Evolutionary conservation across 2,329 filamentous ascomycete species (phyloP), one percentile per base, ranked within the genome.

Genomic region (Colletotrichum phormii): DNA sequence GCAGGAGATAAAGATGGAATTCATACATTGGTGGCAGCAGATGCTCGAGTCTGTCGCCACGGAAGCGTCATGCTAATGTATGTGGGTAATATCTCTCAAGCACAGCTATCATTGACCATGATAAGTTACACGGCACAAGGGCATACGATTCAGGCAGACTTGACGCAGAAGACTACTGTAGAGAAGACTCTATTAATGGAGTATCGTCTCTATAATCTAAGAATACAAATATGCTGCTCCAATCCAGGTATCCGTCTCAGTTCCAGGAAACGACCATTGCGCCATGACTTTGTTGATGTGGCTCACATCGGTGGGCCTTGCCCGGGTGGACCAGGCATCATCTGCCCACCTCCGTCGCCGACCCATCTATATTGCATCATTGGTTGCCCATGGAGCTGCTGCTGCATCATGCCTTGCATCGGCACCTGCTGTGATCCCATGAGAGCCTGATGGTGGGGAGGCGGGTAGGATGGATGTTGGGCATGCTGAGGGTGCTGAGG

Each of bases 291-390:
- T n/a, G 18, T 49, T n/a, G 5, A n/a, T 49, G 18, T 49, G 42
- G 11, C 33, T 72, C 42, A 72, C 65, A 60, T 58, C 1, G 58
- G 31, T 33, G 53, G 54, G 2, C 53, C 59, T 13, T 55, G 70
- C 22, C 58, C 57, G 0, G 53, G 77, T 9, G 71, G 73, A 9
- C 79, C 79, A 12, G 78, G 77, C 80, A 86, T 84, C 81, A 87
- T 84, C 61, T 84, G 82, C 22, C 82, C 79, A 29, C 84, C 80
- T 73, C 87, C 83, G 22, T 86, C 83, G 15, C 81, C 84, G 4
- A 85, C 82, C 86, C 86, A 88, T 70, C 81, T 81, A 13, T 70
- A 72, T 22, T 72, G 70, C 75, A 83, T 79, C 53, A 79, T 78
- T 53, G 78, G 78, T 5, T 78, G 78, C 18, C 77, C 59, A 1